Evolutionary conservation across 2,329 filamentous ascomycete genomes (phyloP).

Genomic region (Penicillium sp.): DNA sequence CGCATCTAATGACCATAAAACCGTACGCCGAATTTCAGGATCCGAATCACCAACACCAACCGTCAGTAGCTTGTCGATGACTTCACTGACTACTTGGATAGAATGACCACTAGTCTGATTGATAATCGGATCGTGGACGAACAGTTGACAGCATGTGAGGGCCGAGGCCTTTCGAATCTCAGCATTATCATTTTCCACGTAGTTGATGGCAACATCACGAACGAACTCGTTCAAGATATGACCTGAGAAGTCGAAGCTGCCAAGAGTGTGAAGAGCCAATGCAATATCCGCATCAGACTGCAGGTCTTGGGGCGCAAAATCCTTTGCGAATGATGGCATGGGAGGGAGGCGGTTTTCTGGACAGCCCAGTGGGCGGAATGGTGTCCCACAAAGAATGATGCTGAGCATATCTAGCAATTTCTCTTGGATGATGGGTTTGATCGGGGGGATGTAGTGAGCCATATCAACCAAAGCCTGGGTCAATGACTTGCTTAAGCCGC

Average conservation of each 20-base stretch:
- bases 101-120: constrained; percentile 97
- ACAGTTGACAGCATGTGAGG: constrained; percentile 95
- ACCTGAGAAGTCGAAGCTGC: constrained; percentile 91
- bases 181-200: constrained; percentile 92
- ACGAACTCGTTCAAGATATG: constrained; percentile 98
- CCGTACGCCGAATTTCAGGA: constrained; percentile 81
- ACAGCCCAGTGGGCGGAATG: constrained; percentile 88
- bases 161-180: constrained; percentile 93
- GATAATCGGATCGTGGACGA: constrained; percentile 94
- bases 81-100: constrained; percentile 94
- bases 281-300: constrained; percentile 87
- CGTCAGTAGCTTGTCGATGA: constrained; percentile 93
- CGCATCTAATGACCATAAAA: constrained; percentile 83
- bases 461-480: constrained; percentile 97
- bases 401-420: constrained; percentile 92
- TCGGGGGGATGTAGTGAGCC: constrained; percentile 96
- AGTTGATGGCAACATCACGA: constrained; percentile 95
- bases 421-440: constrained; percentile 90
- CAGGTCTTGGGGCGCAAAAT: constrained; percentile 80
- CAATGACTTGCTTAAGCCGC: constrained; percentile 87
- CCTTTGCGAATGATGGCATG: constrained; percentile 80
- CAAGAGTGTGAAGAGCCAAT: constrained; percentile 87
- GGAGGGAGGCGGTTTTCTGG: constrained; percentile 81
- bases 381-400: constrained; percentile 85
- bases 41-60: constrained; percentile 93